Evolutionary conservation across 2,329 filamentous ascomycete genomes (phyloP).

Genomic region (Botrytis porri): DNA sequence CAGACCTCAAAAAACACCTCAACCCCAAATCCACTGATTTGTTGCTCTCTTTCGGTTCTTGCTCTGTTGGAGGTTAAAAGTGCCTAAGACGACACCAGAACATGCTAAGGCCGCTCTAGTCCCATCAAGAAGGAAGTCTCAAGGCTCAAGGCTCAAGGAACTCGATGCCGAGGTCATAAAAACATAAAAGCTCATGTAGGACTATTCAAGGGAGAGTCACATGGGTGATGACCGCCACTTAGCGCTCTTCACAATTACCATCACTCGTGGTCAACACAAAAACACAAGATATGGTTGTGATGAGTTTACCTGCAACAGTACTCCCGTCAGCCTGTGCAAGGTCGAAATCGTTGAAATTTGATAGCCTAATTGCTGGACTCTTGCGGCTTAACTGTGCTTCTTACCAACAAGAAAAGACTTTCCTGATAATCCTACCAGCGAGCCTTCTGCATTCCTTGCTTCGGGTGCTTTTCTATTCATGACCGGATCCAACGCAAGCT

Average conservation of each 20-base stretch:
- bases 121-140: not conserved
- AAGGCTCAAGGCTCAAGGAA: not conserved
- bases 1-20: too few relatives aligned
- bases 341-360: not conserved
- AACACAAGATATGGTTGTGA: too few relatives aligned
- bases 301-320: too few relatives aligned
- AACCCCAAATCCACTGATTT: not conserved
- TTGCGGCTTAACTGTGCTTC: not conserved
- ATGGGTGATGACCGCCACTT: too few relatives aligned
- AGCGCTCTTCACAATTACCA: too few relatives aligned
- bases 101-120: not conserved
- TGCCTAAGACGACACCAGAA: not conserved
- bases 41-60: not conserved
- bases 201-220: too few relatives aligned
- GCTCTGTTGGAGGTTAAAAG: not conserved
- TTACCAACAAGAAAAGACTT: not conserved
- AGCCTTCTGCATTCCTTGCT: not conserved
- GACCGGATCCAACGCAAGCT: not conserved
- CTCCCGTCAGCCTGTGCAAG: too few relatives aligned
- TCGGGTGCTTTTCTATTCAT: not conserved
- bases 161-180: not conserved
- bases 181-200: too few relatives aligned
- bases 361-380: not conserved
- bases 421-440: not conserved
- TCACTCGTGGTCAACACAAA: conserved; percentile 49